These are phyloP conservation scores for Candida ponderosae DNA, from an alignment of 805 yeast genomes.

Conservation along the genomic window DNA sequence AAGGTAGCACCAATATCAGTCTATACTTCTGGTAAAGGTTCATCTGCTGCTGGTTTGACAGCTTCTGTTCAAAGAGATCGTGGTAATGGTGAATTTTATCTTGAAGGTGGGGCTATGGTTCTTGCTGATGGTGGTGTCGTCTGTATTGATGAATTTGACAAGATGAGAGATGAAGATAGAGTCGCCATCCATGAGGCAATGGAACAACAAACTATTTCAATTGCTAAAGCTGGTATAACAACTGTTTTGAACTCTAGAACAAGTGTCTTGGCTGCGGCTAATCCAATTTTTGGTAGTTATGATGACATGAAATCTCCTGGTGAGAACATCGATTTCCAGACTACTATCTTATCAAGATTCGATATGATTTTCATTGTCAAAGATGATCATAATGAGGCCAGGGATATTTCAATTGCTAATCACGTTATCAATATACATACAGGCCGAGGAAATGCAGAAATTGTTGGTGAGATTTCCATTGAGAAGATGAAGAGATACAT, in stretches of 20 bases:
- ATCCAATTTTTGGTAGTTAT: constrained; percentile 94
- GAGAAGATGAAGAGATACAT: constrained; percentile 88
- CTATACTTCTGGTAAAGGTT: constrained; percentile 97
- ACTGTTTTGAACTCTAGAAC: constrained; percentile 95
- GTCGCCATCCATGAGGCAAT: constrained; percentile 99
- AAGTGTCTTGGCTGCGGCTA: constrained; percentile 95
- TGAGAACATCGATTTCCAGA: constrained; percentile 95
- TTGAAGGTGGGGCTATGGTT: constrained; percentile 99
- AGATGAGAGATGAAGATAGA: constrained; percentile 98
- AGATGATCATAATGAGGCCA: constrained; percentile 81
- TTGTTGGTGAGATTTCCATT: constrained; percentile 73
- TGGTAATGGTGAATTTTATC: constrained; percentile 79
- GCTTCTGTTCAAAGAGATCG: constrained; percentile 95
- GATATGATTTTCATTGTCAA: constrained; percentile 98
- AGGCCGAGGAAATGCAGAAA: constrained; percentile 57
- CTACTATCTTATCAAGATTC: constrained; percentile 92
- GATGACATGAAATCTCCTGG: constrained; percentile 96
- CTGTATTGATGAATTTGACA: constrained; percentile 98
- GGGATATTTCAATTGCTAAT: constrained; percentile 85
- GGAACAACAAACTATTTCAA: constrained; percentile 99
- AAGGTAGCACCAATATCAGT: constrained; percentile 91
- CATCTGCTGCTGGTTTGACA: constrained; percentile 98
- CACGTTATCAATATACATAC: constrained; percentile 96
- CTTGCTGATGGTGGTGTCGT: constrained; percentile 99
- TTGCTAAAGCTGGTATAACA: constrained; percentile 98